Evolutionary conservation across 192 early-diverging fungal genomes (phyloP).

Genomic region (Coemansia sp.): DNA sequence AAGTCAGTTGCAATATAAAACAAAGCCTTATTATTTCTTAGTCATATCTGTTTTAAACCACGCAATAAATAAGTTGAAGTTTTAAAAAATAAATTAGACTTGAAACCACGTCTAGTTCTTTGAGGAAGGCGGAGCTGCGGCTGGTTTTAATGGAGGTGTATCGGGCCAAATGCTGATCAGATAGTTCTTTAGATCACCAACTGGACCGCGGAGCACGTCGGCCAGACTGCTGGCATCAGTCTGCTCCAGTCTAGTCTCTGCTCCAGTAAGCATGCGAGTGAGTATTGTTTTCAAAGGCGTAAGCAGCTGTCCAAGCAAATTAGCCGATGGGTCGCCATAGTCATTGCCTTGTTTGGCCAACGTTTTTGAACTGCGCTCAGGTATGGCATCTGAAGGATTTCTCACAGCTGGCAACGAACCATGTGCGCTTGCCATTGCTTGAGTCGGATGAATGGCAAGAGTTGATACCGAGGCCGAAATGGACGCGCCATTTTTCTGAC

Average conservation of each 20-base stretch:
- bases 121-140: too few relatives aligned
- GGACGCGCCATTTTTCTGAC: constrained; percentile 28
- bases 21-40: not conserved
- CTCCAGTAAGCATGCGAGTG: constrained; percentile 11
- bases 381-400: too few relatives aligned
- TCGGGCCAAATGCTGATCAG: constrained; percentile 21
- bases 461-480: too few relatives aligned
- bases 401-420: not conserved
- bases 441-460: not conserved
- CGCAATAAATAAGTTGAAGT: not conserved
- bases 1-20: not conserved
- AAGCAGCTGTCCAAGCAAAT: constrained; percentile 17
- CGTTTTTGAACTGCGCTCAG: not conserved
- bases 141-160: not conserved
- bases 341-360: not conserved
- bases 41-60: not conserved
- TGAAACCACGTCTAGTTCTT: too few relatives aligned
- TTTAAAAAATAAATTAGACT: not conserved
- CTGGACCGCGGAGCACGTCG: constrained; percentile 20
- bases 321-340: not conserved
- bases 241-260: constrained; percentile 15
- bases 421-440: not conserved
- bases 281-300: constrained; percentile 12
- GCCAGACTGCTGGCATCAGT: constrained; percentile 18
- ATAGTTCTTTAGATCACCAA: constrained; percentile 21